Evolutionary conservation across 169 alveolate genomes (phyloP).

Genomic region (Cryptosporidium tyzzeri): DNA sequence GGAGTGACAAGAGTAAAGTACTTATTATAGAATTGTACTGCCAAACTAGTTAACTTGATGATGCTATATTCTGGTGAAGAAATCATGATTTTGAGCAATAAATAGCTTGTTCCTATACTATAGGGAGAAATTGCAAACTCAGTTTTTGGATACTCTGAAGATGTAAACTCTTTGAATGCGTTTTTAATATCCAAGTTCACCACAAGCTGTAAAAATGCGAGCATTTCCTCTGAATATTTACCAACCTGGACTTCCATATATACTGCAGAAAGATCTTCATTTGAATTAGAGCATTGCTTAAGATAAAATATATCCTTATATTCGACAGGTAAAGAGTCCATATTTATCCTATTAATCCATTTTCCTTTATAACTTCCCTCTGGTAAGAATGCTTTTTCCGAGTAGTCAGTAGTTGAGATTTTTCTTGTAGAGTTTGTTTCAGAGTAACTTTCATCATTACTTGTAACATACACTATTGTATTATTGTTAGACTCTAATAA

Average conservation of each 20-base stretch:
- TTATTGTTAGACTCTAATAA: background rate
- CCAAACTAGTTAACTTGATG: constrained; percentile 14
- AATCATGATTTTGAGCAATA: constrained; percentile 16
- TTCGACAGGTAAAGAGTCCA: constrained; percentile 19
- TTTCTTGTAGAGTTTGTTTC: background rate
- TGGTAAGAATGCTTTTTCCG: constrained; percentile 17
- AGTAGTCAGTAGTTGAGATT: background rate
- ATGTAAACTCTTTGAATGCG: constrained; percentile 14
- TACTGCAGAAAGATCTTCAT: constrained; percentile 25
- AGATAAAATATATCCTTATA: constrained; percentile 14
- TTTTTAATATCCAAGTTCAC: background rate
- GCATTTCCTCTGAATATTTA: constrained; percentile 14
- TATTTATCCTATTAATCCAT: constrained; percentile 23
- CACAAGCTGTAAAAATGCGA: constrained; percentile 16
- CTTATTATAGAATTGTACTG: constrained; percentile 41
- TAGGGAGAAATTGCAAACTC: constrained; percentile 6
- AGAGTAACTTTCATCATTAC: background rate
- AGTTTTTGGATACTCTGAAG: constrained; percentile 25
- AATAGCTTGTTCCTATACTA: constrained; percentile 16
- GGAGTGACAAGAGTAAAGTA: constrained; percentile 38
- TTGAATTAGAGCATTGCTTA: constrained; percentile 18
- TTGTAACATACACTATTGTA: background rate
- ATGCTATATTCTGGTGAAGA: constrained; percentile 21
- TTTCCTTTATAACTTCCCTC: constrained; percentile 39
- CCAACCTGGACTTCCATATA: constrained; percentile 19